Base-by-base conservation (phyloP, 176 grass and related monocot species). In the Oryza meridionalis region DNA sequence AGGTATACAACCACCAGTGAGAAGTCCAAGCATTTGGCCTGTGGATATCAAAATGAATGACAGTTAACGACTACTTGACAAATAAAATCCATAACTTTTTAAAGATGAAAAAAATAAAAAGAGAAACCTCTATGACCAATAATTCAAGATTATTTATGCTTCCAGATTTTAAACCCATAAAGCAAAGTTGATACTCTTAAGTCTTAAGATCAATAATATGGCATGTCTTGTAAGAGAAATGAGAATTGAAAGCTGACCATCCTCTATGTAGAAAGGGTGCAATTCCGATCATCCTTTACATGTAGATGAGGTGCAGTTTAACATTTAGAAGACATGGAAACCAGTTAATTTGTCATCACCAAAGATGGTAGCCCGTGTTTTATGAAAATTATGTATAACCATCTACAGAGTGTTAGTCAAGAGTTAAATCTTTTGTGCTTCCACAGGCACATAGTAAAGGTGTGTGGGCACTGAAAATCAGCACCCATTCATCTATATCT, bases 21-120 rank as follows among this genome's bases (percentile, higher is more conserved):
- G 68, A 99, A 99, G 78, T 96, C 93, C 89, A 99, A 90, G 88
- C 96, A 99, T 92, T 91, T 94, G 76, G 89, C 89, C 96, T 99
- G 93, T 75, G 84, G 43, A 88, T 90, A 84, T 63, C 84, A 87
- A 77, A 90, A 72, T 37, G 49, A 89, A 64, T 31, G 69, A 17
- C 38, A 76, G 61, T 84, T 77, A 77, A 51, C 13, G 16, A 22
- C 9, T 42, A 65, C 14, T 59, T 4, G 59, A 32, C 72, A 47
- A 72, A 77, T 12, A 59, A 81, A 74, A 29, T 13, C 25, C 26
- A 73, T 14, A 51, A 51, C 14, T 15, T 51, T 12, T 46, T 46
- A 46, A 46, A 46, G 44, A 47, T 47, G 45, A 53, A 53, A 53
- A 53, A 72, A 68, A 85, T 29, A 17, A 69, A 76, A 84, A 69